Evolutionary conservation across 495 filamentous ascomycete species (phyloP), one percentile per base, ranked within the genome.

Genomic region (Paragyromitra xinjiangensis): DNA sequence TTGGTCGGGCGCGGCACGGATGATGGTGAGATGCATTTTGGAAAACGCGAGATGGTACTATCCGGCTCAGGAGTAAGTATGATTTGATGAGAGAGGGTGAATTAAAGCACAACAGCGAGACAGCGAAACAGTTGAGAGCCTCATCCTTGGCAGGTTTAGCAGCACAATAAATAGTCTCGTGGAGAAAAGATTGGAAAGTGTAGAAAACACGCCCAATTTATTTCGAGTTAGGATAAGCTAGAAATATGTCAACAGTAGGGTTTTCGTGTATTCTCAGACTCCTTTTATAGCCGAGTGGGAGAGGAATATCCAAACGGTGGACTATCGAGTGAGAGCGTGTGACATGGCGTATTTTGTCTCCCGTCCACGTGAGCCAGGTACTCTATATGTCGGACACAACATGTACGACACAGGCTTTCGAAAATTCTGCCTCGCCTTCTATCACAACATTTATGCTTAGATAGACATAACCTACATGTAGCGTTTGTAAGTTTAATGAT

Each of bases 1-100:
- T 7, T 85, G 74, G 6, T 85, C 80, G 1, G 91, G 92, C 6
- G 86, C 64, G 3, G 78, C 72, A 58, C 82, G 84, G 22, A 91
- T 85, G 22, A 85, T 80, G 3, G 83, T 84, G 24, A 82, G 82
- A 44, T 80, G 81, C 84, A 85, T 85, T 69, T 9, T 69, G 45
- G 37, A 6, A 11, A 26, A 45, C 29, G 55, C 55, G 53, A 59
- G 63, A 40, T 69, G 61, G 14, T 51, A 19, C 14, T 48, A 56
- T 48, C 14, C 6, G 22, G 55, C 55, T 34, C 26, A 56, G 45
- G 16, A 39, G 16, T 8, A 58, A 42, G 37, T 5, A 42, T 42
- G 40, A 53, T 58, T 42, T 14, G n/a, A 63, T 19, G 51, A 34
- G 29, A 58, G 55, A 14, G 24, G 22, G 22, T 58, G 6, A 22